These are phyloP conservation scores for Moricandia arvensis DNA, from an alignment of 345 rosid genomes.

Conservation along the genomic window DNA sequence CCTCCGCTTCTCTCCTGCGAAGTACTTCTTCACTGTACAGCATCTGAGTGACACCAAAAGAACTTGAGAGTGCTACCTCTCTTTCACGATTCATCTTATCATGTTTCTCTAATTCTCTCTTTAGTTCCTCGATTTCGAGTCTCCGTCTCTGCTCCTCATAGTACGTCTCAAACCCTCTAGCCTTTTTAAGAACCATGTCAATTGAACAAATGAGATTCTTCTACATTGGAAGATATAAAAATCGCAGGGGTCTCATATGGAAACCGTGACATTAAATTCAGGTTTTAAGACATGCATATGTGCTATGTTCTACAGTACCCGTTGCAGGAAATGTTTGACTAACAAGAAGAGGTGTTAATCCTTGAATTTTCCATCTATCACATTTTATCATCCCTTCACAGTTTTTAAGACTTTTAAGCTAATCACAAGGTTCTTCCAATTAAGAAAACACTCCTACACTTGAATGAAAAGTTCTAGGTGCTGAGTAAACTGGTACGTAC, in stretches of 20 bases:
- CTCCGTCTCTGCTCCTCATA: conserved; percentile 35
- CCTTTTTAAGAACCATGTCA: conserved; percentile 19
- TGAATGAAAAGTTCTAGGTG: background rate
- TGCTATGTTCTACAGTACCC: background rate
- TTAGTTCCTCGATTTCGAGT: conserved; percentile 34
- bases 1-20: conserved; percentile 28
- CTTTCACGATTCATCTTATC: conserved; percentile 27
- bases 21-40: conserved; percentile 32
- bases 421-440: conserved; percentile 1
- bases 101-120: conserved; percentile 27
- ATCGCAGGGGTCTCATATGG: background rate
- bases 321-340: background rate
- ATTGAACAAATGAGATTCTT: conserved; percentile 5
- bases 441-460: background rate
- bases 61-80: conserved; percentile 35
- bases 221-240: background rate
- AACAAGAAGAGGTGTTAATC: background rate
- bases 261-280: background rate
- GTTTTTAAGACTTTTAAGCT: background rate
- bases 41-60: conserved; percentile 33
- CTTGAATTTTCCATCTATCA: background rate
- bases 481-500: conserved; percentile 25
- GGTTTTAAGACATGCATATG: conserved; percentile 1
- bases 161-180: conserved; percentile 20
- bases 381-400: background rate